Evolutionary conservation across 2,329 filamentous ascomycete species (phyloP).

Genomic region (Cladorrhinum sp.): DNA sequence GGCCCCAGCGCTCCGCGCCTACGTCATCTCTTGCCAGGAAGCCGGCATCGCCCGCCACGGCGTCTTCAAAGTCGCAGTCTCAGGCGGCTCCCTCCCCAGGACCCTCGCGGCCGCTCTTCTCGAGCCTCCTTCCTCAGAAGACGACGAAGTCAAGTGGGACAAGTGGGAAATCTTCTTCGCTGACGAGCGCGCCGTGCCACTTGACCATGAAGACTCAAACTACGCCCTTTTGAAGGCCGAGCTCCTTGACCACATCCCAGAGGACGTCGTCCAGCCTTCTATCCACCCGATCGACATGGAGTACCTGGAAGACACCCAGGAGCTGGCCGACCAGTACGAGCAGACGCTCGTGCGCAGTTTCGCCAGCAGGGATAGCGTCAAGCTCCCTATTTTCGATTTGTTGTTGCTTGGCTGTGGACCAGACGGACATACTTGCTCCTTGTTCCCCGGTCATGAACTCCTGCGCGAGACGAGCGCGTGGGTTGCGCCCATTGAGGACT

Average conservation of each 20-base stretch:
- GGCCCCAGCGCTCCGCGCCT: conserved; percentile 73
- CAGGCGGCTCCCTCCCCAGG: conserved; percentile 88
- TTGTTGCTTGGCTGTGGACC: conserved; percentile 90
- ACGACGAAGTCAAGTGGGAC: conserved; percentile 70
- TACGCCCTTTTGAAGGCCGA: conserved; percentile 84
- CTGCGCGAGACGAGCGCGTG: conserved; percentile 85
- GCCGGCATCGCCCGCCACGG: conserved; percentile 75
- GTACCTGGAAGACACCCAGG: conserved; percentile 73
- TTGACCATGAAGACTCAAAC: conserved; percentile 92
- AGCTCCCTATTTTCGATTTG: conserved; percentile 91
- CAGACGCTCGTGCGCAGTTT: conserved; percentile 81
- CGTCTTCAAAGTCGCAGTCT: conserved; percentile 87
- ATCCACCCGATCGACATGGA: conserved; percentile 73
- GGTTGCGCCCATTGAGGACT: conserved; percentile 89
- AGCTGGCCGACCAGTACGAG: conserved; percentile 92
- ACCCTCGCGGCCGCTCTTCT: conserved; percentile 84
- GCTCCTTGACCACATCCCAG: conserved; percentile 82
- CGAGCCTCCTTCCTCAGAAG: conserved; percentile 45
- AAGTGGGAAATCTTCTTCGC: conserved; percentile 99
- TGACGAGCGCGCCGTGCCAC: conserved; percentile 90
- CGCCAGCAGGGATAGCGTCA: conserved; percentile 88
- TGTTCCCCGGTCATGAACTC: conserved; percentile 87
- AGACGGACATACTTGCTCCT: conserved; percentile 93
- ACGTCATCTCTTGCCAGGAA: conserved; percentile 78
- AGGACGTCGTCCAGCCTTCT: conserved; percentile 60